Evolutionary conservation across 2,329 filamentous ascomycete species (phyloP).

Genomic region (Ophioceras dolichostomum): DNA sequence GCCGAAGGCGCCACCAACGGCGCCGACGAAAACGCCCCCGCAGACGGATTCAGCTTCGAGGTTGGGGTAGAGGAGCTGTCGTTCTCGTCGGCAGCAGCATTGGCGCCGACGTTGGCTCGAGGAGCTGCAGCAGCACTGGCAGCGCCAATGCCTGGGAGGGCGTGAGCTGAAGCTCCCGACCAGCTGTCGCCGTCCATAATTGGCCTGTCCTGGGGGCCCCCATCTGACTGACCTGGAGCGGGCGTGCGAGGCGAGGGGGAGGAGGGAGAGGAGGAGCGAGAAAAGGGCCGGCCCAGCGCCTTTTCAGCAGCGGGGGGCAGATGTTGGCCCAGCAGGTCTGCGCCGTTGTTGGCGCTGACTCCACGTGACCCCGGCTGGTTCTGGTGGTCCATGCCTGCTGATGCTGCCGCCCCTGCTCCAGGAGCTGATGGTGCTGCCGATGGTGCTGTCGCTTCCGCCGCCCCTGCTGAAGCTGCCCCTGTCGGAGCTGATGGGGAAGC

Average conservation of each 20-base stretch:
- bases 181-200: constrained; percentile 3
- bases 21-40: no score
- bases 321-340: constrained; percentile 6
- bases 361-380: constrained; percentile 12
- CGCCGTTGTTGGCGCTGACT: constrained; percentile 11
- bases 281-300: constrained; percentile 3
- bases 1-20: no score
- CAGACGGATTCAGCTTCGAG: no score
- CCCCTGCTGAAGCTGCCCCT: no score
- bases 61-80: no score
- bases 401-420: constrained; percentile 4
- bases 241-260: background rate
- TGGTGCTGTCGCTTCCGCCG: background rate
- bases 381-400: background rate
- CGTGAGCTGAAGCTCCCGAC: background rate
- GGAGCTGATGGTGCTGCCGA: background rate
- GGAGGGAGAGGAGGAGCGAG: background rate
- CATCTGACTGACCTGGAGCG: constrained; percentile 4
- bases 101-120: background rate
- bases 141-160: background rate
- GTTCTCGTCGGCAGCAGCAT: background rate
- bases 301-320: constrained; percentile 6
- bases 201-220: constrained; percentile 4
- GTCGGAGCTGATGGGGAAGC: no score
- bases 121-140: background rate